Evolutionary conservation across 352 stramenopile species (phyloP), one percentile per base, ranked within the genome.

Genomic region (Phytophthora foliorum): DNA sequence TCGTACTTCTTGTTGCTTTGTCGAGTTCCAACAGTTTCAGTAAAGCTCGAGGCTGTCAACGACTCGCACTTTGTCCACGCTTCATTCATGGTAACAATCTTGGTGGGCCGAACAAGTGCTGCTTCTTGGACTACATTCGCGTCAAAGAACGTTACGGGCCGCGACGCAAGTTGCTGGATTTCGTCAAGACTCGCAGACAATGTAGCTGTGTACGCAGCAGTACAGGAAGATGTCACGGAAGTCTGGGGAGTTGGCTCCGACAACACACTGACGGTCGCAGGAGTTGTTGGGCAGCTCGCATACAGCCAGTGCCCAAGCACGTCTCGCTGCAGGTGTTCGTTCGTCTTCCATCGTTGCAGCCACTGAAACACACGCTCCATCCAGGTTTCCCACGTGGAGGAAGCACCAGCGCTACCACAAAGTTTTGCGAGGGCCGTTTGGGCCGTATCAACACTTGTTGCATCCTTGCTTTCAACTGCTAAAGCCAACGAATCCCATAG

Each of bases 221-320:
- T 55, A 24, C 81, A 91, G n/a, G 60, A 78, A 24, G 66, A 29
- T 25, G 57, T 50, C 5, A 59, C 62, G 0, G 63, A 76, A 0
- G 66, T 67, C 10, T 74, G 44, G 1, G 67, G 55, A 17, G 64
- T 13, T 1, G 68, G 25, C 25, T 70, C 58, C 6, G 57, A 55
- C 4, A 77, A 32, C 21, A 78, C 34, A 8, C 31, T 50, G 5
- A 77, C 6, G 2, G 61, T 54, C n/a, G 21, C 45, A 2, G 85
- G 67, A 0, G 61, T 72, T 0, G 74, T 91, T 2, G 75, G 67
- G 25, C 86, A 94, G 1, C 77, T 72, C 7, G 80, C 81, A 34
- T 89, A 65, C 19, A 91, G 31, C 86, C 86, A 94, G 56, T 92
- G 84, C 0, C 86, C 80, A 0, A 91, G 51, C 6, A 92, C 81